Conservation (phyloP, 2,329 filamentous ascomycete genomes). For the Alternaria atra region DNA sequence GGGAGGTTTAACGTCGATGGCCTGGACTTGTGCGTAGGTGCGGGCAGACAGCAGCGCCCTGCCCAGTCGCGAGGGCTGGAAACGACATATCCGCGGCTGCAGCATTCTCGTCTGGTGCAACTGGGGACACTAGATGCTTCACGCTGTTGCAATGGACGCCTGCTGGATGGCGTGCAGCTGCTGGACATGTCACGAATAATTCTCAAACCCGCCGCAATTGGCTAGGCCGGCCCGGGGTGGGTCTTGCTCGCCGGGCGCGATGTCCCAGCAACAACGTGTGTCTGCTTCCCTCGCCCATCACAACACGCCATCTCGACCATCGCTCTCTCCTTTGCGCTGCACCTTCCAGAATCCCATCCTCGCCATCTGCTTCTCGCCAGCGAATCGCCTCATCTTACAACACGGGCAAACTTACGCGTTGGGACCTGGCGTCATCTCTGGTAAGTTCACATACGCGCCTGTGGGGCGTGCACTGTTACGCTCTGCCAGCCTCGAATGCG, state of each 20-base stretch:
- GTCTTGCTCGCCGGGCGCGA: conserved; percentile 24
- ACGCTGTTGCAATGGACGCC: conserved; percentile 29
- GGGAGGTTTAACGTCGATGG: conserved; percentile 47
- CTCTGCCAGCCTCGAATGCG: conserved; percentile 40
- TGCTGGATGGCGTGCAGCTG: conserved; percentile 32
- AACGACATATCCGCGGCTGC: conserved; percentile 70
- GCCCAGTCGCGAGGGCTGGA: conserved; percentile 59
- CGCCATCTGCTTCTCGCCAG: conserved; percentile 6
- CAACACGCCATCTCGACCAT: conserved; percentile 22
- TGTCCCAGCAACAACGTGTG: conserved; percentile 28
- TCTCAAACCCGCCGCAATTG: conserved; percentile 39
- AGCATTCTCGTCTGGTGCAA: conserved; percentile 61
- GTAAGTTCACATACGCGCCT: conserved; percentile 45
- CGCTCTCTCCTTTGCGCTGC: conserved; percentile 19
- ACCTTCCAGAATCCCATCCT: conserved; percentile 13
- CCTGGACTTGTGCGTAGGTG: conserved; percentile 61
- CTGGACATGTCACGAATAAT: conserved; percentile 38
- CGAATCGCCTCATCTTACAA: not conserved
- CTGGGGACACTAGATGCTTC: conserved; percentile 24
- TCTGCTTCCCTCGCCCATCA: conserved; percentile 20
- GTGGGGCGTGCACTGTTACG: conserved; percentile 43
- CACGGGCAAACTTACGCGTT: conserved; percentile 35
- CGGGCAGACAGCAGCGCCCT: conserved; percentile 59
- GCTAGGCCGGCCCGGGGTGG: conserved; percentile 31
- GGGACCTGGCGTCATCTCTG: conserved; percentile 25